Evolutionary conservation across 768 basidiomycete species (phyloP).

Genomic region (Lyophyllum semitale): DNA sequence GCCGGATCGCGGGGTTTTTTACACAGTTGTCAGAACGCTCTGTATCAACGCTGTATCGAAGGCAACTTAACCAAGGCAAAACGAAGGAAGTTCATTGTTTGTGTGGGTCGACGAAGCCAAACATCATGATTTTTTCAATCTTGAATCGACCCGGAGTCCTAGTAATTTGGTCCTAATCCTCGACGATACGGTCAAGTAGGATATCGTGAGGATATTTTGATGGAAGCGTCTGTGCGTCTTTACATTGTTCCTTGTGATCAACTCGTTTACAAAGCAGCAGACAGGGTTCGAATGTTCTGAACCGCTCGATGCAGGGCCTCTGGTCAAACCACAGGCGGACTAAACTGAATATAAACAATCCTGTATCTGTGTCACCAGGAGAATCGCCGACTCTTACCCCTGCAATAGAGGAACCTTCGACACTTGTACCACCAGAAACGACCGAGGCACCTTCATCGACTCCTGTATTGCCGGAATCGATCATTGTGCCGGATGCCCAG

Average conservation of each 20-base stretch:
- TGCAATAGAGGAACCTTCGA: conserved; percentile 22
- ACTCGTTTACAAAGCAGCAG: conserved; percentile 44
- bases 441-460: conserved; percentile 13
- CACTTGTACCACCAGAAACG: conserved; percentile 19
- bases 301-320: conserved; percentile 77
- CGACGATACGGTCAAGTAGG: background rate
- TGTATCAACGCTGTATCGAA: too few relatives aligned
- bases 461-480: conserved; percentile 12
- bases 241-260: background rate
- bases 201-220: background rate
- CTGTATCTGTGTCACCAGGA: conserved; percentile 25
- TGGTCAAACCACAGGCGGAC: conserved; percentile 70
- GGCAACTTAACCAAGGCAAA: too few relatives aligned
- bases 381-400: conserved; percentile 25
- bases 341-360: conserved; percentile 69
- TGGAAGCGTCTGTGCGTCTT: conserved; percentile 30
- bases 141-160: background rate
- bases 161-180: background rate
- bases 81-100: too few relatives aligned
- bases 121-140: background rate
- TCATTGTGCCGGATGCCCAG: conserved; percentile 9
- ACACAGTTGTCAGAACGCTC: too few relatives aligned
- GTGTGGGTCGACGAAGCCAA: background rate
- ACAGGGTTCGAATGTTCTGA: conserved; percentile 74
- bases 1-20: too few relatives aligned